A percentile compares a stretch with the other conserved stretches of the same genome.
Evolutionary conservation across 1,284 basidiomycete species (phyloP).

Genomic region (Golubevia sp.): DNA sequence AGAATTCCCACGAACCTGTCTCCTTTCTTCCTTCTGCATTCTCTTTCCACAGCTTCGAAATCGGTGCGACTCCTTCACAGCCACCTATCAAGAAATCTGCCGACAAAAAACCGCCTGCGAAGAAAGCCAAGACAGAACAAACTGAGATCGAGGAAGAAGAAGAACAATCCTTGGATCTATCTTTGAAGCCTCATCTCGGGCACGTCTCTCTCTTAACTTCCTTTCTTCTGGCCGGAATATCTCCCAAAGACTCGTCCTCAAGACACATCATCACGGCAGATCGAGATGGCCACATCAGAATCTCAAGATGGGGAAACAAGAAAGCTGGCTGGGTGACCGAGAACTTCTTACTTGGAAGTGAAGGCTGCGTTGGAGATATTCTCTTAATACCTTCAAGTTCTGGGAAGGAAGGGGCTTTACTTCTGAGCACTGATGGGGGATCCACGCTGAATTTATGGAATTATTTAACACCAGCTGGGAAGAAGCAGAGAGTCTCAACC

Average conservation of each 20-base stretch:
- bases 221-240: slow-evolving; percentile 28
- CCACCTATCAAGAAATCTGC: slow-evolving; percentile 8
- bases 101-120: not conserved
- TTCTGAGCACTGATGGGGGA: slow-evolving; percentile 45
- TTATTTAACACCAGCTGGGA: not conserved
- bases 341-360: slow-evolving; percentile 42
- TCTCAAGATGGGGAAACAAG: slow-evolving; percentile 48
- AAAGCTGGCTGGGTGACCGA: slow-evolving; percentile 41
- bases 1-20: too few relatives aligned
- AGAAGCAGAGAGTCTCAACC: slow-evolving; percentile 3
- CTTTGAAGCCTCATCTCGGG: slow-evolving; percentile 37
- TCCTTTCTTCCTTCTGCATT: not conserved
- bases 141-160: slow-evolving; percentile 9
- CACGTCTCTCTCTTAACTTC: slow-evolving; percentile 52
- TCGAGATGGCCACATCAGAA: slow-evolving; percentile 58
- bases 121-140: not conserved
- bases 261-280: slow-evolving; percentile 40
- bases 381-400: slow-evolving; percentile 14
- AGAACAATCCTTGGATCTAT: slow-evolving; percentile 24
- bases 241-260: slow-evolving; percentile 11
- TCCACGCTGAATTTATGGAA: slow-evolving; percentile 32
- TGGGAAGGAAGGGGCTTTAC: slow-evolving; percentile 11
- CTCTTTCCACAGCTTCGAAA: slow-evolving; percentile 3
- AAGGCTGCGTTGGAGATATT: slow-evolving; percentile 38
- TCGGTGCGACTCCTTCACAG: not conserved